These are phyloP conservation scores for Ceratobasidium sp. DNA, from an alignment of 1,284 basidiomycete genomes.

Conservation along the genomic window DNA sequence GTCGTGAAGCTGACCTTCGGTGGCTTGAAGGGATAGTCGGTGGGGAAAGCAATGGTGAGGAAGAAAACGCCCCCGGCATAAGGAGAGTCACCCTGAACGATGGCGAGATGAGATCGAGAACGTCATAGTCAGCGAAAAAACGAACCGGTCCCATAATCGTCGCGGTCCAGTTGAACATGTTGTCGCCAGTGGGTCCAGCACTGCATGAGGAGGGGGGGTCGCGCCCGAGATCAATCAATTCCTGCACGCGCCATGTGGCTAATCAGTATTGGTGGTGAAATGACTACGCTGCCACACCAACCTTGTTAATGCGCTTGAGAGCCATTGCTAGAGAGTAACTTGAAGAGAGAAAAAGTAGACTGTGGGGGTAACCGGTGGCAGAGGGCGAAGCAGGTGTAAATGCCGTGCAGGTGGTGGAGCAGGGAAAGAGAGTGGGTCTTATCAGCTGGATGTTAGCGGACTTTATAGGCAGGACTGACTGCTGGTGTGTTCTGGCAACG, in stretches of 20 bases:
- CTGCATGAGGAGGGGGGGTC: constrained; percentile 98
- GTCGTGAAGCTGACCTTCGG: constrained; percentile 99
- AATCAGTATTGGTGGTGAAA: constrained; percentile 44
- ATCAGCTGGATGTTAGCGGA: neutral
- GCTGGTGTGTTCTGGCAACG: constrained; percentile 36
- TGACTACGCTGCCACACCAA: constrained; percentile 54
- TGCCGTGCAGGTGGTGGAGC: constrained; percentile 1
- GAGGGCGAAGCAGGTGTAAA: constrained; percentile 35
- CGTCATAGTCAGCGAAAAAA: constrained; percentile 47
- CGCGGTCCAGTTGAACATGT: constrained; percentile 98
- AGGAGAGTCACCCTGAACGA: constrained; percentile 85
- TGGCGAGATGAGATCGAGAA: constrained; percentile 8
- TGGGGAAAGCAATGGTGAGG: constrained; percentile 92
- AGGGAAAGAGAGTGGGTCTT: neutral
- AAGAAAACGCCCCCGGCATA: constrained; percentile 98
- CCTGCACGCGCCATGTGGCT: constrained; percentile 63
- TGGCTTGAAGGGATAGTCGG: constrained; percentile 98
- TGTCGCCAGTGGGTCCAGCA: constrained; percentile 93
- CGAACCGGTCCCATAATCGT: constrained; percentile 97
- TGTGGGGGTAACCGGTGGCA: constrained; percentile 21
- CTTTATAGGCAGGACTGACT: constrained; percentile 37
- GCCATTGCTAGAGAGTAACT: constrained; percentile 68
- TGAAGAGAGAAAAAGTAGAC: constrained; percentile 33
- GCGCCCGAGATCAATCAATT: constrained; percentile 96
- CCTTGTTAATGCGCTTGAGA: constrained; percentile 99